Conservation (phyloP, 2,329 filamentous ascomycete genomes). For the Diaporthe nobilis region DNA sequence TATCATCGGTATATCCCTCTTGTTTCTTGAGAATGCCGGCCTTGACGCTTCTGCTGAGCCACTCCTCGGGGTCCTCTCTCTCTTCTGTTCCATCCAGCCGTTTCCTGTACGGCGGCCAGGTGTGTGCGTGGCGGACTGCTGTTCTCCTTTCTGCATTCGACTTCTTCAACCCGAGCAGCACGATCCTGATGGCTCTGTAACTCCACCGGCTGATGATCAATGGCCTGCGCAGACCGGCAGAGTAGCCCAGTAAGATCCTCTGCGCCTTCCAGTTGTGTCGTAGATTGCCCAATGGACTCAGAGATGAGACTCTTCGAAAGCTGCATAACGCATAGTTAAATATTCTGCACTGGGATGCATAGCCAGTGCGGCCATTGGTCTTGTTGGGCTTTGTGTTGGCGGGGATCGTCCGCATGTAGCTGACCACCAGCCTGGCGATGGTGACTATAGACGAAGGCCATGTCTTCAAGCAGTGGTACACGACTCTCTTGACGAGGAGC, state of each 20-base stretch:
- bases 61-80: slow-evolving; percentile 63
- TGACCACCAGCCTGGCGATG: slow-evolving; percentile 47
- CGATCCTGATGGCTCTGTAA: slow-evolving; percentile 68
- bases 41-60: slow-evolving; percentile 66
- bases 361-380: slow-evolving; percentile 43
- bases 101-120: slow-evolving; percentile 73
- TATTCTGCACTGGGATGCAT: slow-evolving; percentile 51
- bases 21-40: slow-evolving; percentile 69
- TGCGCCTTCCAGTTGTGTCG: slow-evolving; percentile 71
- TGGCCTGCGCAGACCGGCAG: slow-evolving; percentile 61
- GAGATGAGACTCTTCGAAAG: slow-evolving; percentile 54
- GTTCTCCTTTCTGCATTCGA: slow-evolving; percentile 64
- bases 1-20: slow-evolving; percentile 65
- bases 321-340: slow-evolving; percentile 58
- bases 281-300: slow-evolving; percentile 53
- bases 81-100: slow-evolving; percentile 73
- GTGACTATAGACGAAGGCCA: slow-evolving; percentile 50
- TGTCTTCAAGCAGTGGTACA: slow-evolving; percentile 47
- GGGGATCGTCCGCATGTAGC: slow-evolving; percentile 46
- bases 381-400: slow-evolving; percentile 17
- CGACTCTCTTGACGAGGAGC: slow-evolving; percentile 47
- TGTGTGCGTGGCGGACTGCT: slow-evolving; percentile 62
- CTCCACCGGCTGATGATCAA: slow-evolving; percentile 65
- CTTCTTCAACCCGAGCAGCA: slow-evolving; percentile 68
- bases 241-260: slow-evolving; percentile 66